Evolutionary conservation across 2,329 filamentous ascomycete genomes (phyloP), one percentile per base, ranked within the genome.

Genomic region (Beauveria australis): DNA sequence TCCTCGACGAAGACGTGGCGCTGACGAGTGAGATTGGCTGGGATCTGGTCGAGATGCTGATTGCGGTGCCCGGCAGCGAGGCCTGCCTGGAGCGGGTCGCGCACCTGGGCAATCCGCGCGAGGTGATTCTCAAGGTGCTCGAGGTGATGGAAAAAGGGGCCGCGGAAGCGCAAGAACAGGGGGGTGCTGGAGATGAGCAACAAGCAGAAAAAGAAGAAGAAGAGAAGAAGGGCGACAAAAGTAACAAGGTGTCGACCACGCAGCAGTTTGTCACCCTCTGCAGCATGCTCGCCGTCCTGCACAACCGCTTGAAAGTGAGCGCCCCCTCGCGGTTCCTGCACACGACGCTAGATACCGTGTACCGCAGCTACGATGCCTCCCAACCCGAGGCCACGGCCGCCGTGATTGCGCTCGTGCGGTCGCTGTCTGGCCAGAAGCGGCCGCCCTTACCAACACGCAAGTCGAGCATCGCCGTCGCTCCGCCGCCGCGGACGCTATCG

Each of bases 101-200:
- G 37, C 82, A 86, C 26, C 79, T 91, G 44, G 90, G 89, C 55
- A 94, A 93, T 69, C 90, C 90, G 1, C 80, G 89, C 55, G 90
- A 94, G 72, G 88, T 92, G 51, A 88, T 93, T 62, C 78, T 94
- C 66, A 92, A 92, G 70, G 85, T 91, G 33, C 86, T 90, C 28
- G 89, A 92, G 71, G 83, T 84, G 16, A 76, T 94, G 63, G 83
- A 88, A 56, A 79, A 83, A 52, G 71, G 74, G 43, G 75, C 78
- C n/a, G 73, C 75, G 9, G 74, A 75, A 51, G 48, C 30, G 3
- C 40, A 46, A 24, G 47, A 26, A 14, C 40, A 30, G 12, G 33
- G 33, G 14, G 5, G 1, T 14, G 33, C 33, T 37, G 33, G 12
- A 12, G 12, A 37, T 16, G 5, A 16, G 33, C 12, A 37, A 6